Evolutionary conservation across 495 filamentous ascomycete species (phyloP), one percentile per base, ranked within the genome.

Genomic region (Penicillium desertorum): DNA sequence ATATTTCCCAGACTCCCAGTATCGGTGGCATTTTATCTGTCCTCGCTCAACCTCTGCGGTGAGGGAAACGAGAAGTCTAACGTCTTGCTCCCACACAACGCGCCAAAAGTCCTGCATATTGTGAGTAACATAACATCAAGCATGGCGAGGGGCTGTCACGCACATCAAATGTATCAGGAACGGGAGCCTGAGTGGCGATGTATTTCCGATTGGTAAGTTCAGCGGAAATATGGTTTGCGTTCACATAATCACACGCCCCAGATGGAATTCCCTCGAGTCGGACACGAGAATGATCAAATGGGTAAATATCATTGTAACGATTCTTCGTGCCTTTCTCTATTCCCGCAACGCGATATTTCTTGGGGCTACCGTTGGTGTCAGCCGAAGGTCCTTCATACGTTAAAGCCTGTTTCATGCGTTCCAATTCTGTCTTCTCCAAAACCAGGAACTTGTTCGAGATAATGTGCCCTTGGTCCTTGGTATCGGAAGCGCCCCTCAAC

Each of bases 271-370:
- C 85, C 57, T 88, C 79, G 17, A 98, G 78, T 54, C 82, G 89
- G 43, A 98, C 94, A 48, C 94, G 77, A 5, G 92, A 84, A 71
- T 98, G 94, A 67, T 98, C 94, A 65, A 95, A 98, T 5, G 94
- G 94, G 73, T 95, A 89, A 41, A 98, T 98, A 63, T 96, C 94
- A 71, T 96, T 98, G 70, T 98, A 98, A 19, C 94, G 81, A 65
- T 98, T 98, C 73, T 98, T 98, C 3, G 79, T 83, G 30, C 94
- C 94, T 65, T 96, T 91, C 66, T 98, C 94, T 53, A 98, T 89
- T 5, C 94, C 94, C 3, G 91, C 94, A 51, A 98, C 83, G 58
- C 72, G 82, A 54, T 80, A 79, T 57, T 64, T 76, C 37, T 67
- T 63, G 10, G 76, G 54, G 9, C 61, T 48, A 36, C 69, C 69